Base-by-base conservation (phyloP, 805 yeast species). In the Candida ovalis region DNA sequence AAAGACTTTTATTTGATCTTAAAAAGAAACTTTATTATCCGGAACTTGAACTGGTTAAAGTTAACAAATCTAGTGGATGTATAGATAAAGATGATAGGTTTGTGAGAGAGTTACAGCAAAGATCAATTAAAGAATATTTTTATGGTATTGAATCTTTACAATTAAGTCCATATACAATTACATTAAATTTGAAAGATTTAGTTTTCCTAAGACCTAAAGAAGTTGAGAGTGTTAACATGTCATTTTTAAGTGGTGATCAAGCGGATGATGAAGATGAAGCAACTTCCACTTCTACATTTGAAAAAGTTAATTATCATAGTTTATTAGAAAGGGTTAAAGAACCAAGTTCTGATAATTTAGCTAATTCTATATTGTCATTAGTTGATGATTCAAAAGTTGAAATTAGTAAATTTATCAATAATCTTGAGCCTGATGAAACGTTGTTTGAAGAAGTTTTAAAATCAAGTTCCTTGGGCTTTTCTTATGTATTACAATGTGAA, bases 111-210 rank as follows among this genome's bases (percentile, higher is more conserved):
- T 46, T 77, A 21, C 98, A 92, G 64, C 88, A 90, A 58, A 75
- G 80, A 38, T 72, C 84, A 4, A 89, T 92, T 46, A 81, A 82
- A 61, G 95, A 91, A 60, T 94, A 94, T 65, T 94, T 94, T 59
- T 89, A 94, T 61, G 99, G 99, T 2, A 77, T 78, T 5, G 67
- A 75, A 18, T 75, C 75, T 40, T 76, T 80, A 4, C 79, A 82
- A 4, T 73, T 94, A 45, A 84, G 95, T 18, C 98, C 99, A 2
- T 91, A 83, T 65, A 86, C 95, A 4, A 79, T 89, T 1, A 88
- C 90, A 21, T 81, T 83, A 2, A 88, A 82, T 58, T 72, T 77
- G 48, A 73, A 76, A 15, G 85, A 81, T 47, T 68, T 88, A 9
- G 69, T 75, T 1, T 80, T 88, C 1, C 84, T 80, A 69, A 77